Base-by-base conservation (phyloP, 208 protist genomes). In the Leishmania tropica region DNA sequence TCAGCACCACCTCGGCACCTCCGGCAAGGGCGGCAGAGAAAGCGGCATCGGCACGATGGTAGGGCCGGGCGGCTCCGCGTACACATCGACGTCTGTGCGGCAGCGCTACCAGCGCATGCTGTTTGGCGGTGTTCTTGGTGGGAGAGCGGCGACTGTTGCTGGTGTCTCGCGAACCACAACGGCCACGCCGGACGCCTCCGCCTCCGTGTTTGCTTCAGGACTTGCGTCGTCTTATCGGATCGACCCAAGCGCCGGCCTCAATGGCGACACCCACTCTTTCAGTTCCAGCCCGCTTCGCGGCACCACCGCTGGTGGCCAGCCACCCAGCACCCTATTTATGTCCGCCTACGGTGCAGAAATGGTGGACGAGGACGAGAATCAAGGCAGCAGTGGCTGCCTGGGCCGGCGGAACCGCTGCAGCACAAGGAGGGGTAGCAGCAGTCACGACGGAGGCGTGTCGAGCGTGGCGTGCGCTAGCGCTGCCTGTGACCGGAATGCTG, bases 21-120 rank as follows among this genome's bases (percentile, higher is more conserved):
- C 21, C 81, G 67, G 45, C 24, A 78, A 56, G 51, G 56, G 37
- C 28, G 11, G 56, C 51, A 86, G 68, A 73, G 76, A 40, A 45
- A 62, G 35, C 15, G 72, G 24, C 75, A 78, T 31, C 24, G 45
- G 80, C 48, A 75, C 75, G 37, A 78, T 81, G 77, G 31, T 78
- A 35, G 68, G 68, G 8, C 37, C 82, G 3, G 19, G 73, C 4
- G 74, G 78, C 67, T 81, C 83, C 17, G 78, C 74, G 6, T 85
- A 82, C 67, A 82, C 78, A 19, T 77, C 81, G 6, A 64, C 75
- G 2, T 74, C 81, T 28, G 78, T 85, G 51, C 81, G 85, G 21
- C 85, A 85, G 78, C 83, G 83, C 48, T 85, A 82, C 53, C 83
- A 85, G 24, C 83, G 83, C 28, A 51, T 82, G 37, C 83, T 85